A percentile compares a stretch with the other conserved stretches of the same genome.
phyloP scores from a whole-genome alignment of 139 green algal genomes.

The Nannochloris sp. region DNA sequence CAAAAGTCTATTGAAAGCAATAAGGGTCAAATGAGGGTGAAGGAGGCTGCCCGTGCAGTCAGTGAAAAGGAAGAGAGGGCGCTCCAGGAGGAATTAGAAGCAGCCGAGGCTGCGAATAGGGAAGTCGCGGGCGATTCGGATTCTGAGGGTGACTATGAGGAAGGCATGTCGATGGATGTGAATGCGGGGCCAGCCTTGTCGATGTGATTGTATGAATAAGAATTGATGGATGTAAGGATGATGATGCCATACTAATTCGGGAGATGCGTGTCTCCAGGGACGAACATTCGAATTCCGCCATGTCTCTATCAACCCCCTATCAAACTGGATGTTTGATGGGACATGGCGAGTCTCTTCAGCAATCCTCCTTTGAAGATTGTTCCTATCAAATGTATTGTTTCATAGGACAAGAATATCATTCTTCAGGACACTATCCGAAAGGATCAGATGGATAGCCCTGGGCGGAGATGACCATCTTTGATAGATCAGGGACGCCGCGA shows the following conservation, averaged over 20 bases:
- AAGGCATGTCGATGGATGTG: slow-evolving; percentile 35
- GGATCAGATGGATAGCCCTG: too few species aligned
- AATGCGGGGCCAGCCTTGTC: slow-evolving; percentile 9
- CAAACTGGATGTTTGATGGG: too few species aligned
- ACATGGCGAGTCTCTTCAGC: too few species aligned
- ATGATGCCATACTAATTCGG: not conserved
- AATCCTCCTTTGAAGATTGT: too few species aligned
- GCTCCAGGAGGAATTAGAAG: slow-evolving; percentile 80
- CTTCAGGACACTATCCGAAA: too few species aligned
- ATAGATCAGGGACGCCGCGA: too few species aligned
- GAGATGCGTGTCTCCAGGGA: too few species aligned
- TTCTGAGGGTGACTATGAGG: slow-evolving; percentile 42
- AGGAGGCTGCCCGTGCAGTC: slow-evolving; percentile 87
- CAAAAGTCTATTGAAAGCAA: slow-evolving; percentile 59
- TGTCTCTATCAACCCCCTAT: too few species aligned
- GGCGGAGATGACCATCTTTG: too few species aligned
- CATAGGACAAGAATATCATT: too few species aligned
- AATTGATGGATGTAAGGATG: not conserved
- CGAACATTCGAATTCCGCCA: too few species aligned
- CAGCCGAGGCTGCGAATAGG: slow-evolving; percentile 58
- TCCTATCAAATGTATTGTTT: too few species aligned
- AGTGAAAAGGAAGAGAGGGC: slow-evolving; percentile 86
- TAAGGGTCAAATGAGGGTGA: slow-evolving; percentile 85
- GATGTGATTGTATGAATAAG: not conserved
- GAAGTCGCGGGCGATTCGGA: slow-evolving; percentile 34